Percentiles rank a stretch among this genome's conserved stretches.
These are phyloP conservation scores for Podila clonocystis DNA, from an alignment of 192 early-diverging fungal genomes.

Conservation along the genomic window DNA sequence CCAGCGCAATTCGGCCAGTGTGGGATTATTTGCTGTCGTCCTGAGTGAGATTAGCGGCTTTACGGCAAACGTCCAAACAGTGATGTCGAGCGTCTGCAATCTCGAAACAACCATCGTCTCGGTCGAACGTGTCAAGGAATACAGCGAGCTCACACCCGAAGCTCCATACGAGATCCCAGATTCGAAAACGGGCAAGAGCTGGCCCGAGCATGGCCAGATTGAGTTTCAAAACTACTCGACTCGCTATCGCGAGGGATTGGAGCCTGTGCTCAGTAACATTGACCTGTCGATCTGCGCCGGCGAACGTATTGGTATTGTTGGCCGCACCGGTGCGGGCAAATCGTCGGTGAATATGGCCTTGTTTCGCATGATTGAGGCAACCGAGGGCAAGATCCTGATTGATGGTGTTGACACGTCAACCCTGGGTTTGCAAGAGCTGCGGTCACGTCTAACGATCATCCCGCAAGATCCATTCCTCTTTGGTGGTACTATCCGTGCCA, in stretches of 20 bases:
- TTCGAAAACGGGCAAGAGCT: slow-evolving; percentile 58
- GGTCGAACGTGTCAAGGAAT: slow-evolving; percentile 82
- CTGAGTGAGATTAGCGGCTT: slow-evolving; percentile 70
- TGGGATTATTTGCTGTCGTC: slow-evolving; percentile 57
- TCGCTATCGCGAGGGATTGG: slow-evolving; percentile 77
- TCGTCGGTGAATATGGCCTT: slow-evolving; percentile 73
- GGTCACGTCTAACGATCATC: slow-evolving; percentile 77
- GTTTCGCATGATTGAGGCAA: slow-evolving; percentile 74
- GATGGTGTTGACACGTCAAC: slow-evolving; percentile 75
- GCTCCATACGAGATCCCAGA: slow-evolving; percentile 71
- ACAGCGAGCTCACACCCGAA: slow-evolving; percentile 76
- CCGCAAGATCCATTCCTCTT: slow-evolving; percentile 84
- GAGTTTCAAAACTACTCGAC: slow-evolving; percentile 75
- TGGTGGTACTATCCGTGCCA: slow-evolving; percentile 64
- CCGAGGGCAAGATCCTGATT: slow-evolving; percentile 70
- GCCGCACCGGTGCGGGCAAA: slow-evolving; percentile 80
- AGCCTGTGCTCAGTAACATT: slow-evolving; percentile 55
- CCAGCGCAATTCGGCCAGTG: slow-evolving; percentile 55
- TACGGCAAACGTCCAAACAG: slow-evolving; percentile 80
- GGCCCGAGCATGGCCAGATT: slow-evolving; percentile 77
- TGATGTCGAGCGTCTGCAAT: slow-evolving; percentile 79
- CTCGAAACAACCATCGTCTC: slow-evolving; percentile 75
- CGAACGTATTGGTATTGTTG: slow-evolving; percentile 47
- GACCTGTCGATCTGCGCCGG: slow-evolving; percentile 17
- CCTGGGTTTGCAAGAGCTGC: slow-evolving; percentile 69